A percentile compares a stretch with the other conserved stretches of the same genome.
These are phyloP conservation scores for Pythium monospermum DNA, from an alignment of 352 stramenopile genomes.

Conservation along the genomic window DNA sequence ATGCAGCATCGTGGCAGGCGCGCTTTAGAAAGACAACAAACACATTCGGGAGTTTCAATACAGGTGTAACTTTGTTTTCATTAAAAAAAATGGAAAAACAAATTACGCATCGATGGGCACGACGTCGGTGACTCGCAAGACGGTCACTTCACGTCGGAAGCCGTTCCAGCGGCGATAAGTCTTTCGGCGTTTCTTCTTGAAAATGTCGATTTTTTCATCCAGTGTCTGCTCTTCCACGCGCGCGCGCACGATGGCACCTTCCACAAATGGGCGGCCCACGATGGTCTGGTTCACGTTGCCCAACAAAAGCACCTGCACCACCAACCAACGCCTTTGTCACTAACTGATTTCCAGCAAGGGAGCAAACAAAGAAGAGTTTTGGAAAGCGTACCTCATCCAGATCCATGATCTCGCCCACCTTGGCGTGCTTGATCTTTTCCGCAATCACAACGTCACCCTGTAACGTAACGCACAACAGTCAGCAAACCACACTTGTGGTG, in stretches of 20 bases:
- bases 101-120: conserved; percentile 44
- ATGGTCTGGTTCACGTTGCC: conserved; percentile 85
- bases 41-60: too few relatives aligned
- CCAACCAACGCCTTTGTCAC: neutral
- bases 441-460: conserved; percentile 75
- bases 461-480: neutral
- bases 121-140: conserved; percentile 81
- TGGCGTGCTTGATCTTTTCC: conserved; percentile 83
- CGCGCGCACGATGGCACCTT: conserved; percentile 65
- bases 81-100: too few relatives aligned
- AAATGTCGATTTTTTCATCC: conserved; percentile 86
- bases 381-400: conserved; percentile 49
- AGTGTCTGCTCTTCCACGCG: conserved; percentile 85
- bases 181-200: conserved; percentile 90
- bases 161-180: conserved; percentile 88
- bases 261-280: conserved; percentile 63
- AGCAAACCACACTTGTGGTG: too few relatives aligned
- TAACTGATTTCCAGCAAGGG: neutral
- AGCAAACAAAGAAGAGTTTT: neutral
- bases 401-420: conserved; percentile 82
- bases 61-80: too few relatives aligned
- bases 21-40: too few relatives aligned
- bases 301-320: conserved; percentile 59
- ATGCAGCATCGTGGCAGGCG: too few relatives aligned
- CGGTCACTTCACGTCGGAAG: conserved; percentile 80